Base-by-base conservation (phyloP, 1,284 basidiomycete species). In the Tremellales sp. region DNA sequence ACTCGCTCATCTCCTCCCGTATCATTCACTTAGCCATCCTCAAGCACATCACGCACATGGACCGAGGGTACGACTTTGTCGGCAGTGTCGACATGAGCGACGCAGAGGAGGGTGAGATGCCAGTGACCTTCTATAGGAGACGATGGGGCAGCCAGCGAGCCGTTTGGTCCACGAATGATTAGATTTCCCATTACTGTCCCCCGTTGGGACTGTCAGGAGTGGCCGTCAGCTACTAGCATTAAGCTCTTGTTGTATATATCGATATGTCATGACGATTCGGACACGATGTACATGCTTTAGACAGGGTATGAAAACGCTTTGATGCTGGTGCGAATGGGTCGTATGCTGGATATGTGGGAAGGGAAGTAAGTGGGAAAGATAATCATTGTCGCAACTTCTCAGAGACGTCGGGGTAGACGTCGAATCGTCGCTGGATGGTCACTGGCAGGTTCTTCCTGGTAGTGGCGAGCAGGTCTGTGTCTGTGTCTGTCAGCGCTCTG, bases 361-460 rank as follows among this genome's bases (percentile, higher is more conserved):
- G n/a, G n/a, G n/a, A n/a, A n/a, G n/a, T n/a, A n/a, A n/a, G n/a
- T n/a, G n/a, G n/a, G n/a, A n/a, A n/a, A n/a, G n/a, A n/a, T n/a
- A n/a, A n/a, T n/a, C n/a, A n/a, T n/a, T n/a, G n/a, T n/a, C n/a
- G n/a, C n/a, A n/a, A n/a, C n/a, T n/a, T n/a, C n/a, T 8, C 29
- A 31, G 29, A 31, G 7, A 93, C 82, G 68, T 93, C 85, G 4
- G 80, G 77, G 68, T 96, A 97, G 45, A 94, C 88, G 73, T 94
- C 92, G 67, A 94, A 96, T 49, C 92, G 81, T 51, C 91, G 76
- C 72, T 97, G 93, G 21, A 77, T 81, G 1, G 88, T 91, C 17
- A 97, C 87, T 12, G 91, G 91, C 49, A 94, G 87, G 12, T 87
- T 87, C 47, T 80, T 78, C 36, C 92, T 81, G 8, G 89, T 84